Evolutionary conservation across 495 filamentous ascomycete species (phyloP).

Genomic region (Talaromyces nanjingensis): DNA sequence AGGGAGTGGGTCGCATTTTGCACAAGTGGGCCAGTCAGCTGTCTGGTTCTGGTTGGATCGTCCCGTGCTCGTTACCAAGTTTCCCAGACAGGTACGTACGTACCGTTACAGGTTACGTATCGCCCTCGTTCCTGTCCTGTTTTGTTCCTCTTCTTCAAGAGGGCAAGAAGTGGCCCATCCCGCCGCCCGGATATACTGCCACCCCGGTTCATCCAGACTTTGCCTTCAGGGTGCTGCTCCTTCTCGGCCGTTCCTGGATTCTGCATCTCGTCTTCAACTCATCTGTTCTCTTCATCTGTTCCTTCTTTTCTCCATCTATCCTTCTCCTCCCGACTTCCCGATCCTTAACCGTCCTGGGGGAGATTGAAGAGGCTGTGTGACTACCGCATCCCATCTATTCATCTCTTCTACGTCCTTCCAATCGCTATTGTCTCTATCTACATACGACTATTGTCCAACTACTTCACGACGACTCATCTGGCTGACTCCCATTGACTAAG

Average conservation of each 20-base stretch:
- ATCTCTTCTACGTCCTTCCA: not conserved
- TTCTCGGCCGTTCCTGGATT: not conserved
- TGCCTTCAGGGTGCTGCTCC: not conserved
- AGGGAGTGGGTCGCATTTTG: not conserved
- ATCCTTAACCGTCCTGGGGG: not conserved
- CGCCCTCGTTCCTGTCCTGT: not conserved
- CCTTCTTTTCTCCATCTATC: not conserved
- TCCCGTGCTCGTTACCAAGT: constrained; percentile 3
- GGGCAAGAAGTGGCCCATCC: not conserved
- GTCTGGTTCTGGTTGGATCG: constrained; percentile 1
- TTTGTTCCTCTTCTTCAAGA: not conserved
- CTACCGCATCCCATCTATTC: not conserved
- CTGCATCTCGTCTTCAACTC: not conserved
- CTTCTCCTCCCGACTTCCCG: not conserved
- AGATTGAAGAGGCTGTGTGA: not conserved
- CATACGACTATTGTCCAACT: not conserved
- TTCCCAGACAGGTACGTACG: not conserved
- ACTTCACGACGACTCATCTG: not conserved
- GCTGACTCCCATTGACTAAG: not conserved
- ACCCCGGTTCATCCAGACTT: constrained; percentile 3
- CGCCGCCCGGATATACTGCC: constrained; percentile 8
- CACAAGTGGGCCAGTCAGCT: not conserved
- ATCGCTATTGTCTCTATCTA: not conserved
- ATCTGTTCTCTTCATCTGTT: not conserved
- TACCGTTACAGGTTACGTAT: not conserved